Evolutionary conservation across 1,139 yeast species (phyloP), one percentile per base, ranked within the genome.

Genomic region (Groenewaldozyma auringiensis): DNA sequence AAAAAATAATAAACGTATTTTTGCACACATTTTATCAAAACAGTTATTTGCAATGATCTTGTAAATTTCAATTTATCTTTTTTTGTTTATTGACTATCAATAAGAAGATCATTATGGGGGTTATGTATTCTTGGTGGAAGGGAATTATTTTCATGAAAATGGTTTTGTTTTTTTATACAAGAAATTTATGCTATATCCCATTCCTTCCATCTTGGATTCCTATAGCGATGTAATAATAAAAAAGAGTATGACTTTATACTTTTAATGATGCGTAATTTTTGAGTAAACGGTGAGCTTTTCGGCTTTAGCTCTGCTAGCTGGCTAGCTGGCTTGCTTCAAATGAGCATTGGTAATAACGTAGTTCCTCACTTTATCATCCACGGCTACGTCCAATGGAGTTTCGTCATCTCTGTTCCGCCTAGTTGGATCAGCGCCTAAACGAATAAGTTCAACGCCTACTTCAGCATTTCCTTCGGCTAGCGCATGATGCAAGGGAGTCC

Each of bases 401-500:
- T 73, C 66, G 2, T 81, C 87, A 11, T 79, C 81, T 2, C 59
- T 53, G 53, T 75, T 78, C 41, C 72, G 51, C 2, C 63, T 61
- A 2, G 71, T 67, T 4, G 60, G 50, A 56, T 84, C 87, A 0
- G 95, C 96, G 0, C 94, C 94, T 25, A 72, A 68, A 40, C 72
- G 70, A 3, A 81, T 78, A 42, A 89, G 66, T 37, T 69, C 58
- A 1, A 78, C 72, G 0, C 85, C 95, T 6, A 79, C 77, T 48
- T 86, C 96, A 1, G 82, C 89, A 59, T 83, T 82, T 0, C 96
- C 96, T 62, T 89, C 98, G 0, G 96, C 92, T 46, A 84, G 66
- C 0, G 97, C 96, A 63, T 87, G 95, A 62, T 87, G 95, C 53
- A 89, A 63, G 0, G 95, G 80, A 0, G 95, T 84, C 89, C 94